phyloP scores from a whole-genome alignment of 2,329 filamentous ascomycete species.

The Alternaria sp. region DNA sequence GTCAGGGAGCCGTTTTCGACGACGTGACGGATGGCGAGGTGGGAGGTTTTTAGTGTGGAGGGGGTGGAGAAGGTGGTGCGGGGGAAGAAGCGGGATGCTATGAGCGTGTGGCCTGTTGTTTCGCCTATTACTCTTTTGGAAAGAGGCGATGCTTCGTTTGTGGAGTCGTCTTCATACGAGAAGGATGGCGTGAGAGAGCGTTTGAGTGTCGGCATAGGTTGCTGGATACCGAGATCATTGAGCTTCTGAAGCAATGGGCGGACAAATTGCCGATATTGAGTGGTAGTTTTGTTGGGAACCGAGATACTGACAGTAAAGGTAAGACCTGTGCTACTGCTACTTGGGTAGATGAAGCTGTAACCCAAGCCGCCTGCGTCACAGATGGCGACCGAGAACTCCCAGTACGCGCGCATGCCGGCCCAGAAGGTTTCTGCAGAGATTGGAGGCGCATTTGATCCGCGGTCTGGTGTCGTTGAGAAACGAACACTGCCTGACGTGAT shows the following conservation, averaged over 20 bases:
- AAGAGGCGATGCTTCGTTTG: background rate
- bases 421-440: constrained; percentile 33
- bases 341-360: constrained; percentile 35
- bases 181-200: background rate
- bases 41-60: constrained; percentile 5
- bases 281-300: constrained; percentile 17
- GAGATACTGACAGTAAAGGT: constrained; percentile 30
- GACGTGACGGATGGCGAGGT: constrained; percentile 23
- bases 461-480: constrained; percentile 25
- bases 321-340: constrained; percentile 16
- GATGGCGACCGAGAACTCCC: constrained; percentile 18
- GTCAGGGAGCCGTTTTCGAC: constrained; percentile 30
- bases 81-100: constrained; percentile 35
- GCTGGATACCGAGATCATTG: constrained; percentile 22
- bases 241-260: constrained; percentile 27
- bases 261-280: constrained; percentile 21
- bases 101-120: constrained; percentile 26
- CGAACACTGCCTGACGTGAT: constrained; percentile 21
- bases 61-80: constrained; percentile 19
- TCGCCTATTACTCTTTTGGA: constrained; percentile 22
- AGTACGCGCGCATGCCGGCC: constrained; percentile 32
- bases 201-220: constrained; percentile 17
- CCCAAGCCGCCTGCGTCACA: constrained; percentile 32
- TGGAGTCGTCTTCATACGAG: background rate
- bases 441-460: constrained; percentile 7